Evolutionary conservation across 106 monocot species (phyloP), one percentile per base, ranked within the genome.

Genomic region (Dendrobium chrysotoxum): DNA sequence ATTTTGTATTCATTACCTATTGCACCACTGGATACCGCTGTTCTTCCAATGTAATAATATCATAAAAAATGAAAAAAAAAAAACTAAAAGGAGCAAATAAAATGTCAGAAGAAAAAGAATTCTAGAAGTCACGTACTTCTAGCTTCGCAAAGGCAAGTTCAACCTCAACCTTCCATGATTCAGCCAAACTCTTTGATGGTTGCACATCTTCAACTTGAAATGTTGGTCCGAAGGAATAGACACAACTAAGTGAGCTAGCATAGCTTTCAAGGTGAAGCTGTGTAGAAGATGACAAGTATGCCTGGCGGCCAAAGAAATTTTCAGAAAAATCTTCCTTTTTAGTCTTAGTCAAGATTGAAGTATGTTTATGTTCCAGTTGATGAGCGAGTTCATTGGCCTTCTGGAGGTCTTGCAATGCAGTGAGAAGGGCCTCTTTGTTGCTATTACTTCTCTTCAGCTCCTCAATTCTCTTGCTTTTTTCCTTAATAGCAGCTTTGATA

Each of bases 91-190:
- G 44, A 15, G 20, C 55, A 16, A 20, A 55, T 17, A 55, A 55
- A 55, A 55, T 20, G 13, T 17, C 55, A 55, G 15, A 55, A 55
- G 20, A 55, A 55, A 55, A 55, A 55, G 20, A 15, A 4, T 55
- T 20, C 10, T 17, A 12, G 15, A 55, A 12, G 20, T 23, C 4
- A 11, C 23, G 28, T 66, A 96, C 96, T 90, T 97, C 94, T 50
- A 94, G 47, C 25, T 88, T 86, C 38, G 94, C 84, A 85, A 94
- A 97, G 66, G 88, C 89, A 8, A 92, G 79, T 78, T 97, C 90
- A 41, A 81, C 85, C 67, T 94, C 90, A n/a, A 97, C 77, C 83
- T 82, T 89, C 92, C 94, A 97, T 86, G 80, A 86, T 61, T 94
- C 96, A 0, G 90, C 88, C 80, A 92, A 80, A 46, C 83, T 57